Evolutionary conservation across 441 rosid genomes (phyloP), one percentile per base, ranked within the genome.

Genomic region (Heliophila coronopifolia): DNA sequence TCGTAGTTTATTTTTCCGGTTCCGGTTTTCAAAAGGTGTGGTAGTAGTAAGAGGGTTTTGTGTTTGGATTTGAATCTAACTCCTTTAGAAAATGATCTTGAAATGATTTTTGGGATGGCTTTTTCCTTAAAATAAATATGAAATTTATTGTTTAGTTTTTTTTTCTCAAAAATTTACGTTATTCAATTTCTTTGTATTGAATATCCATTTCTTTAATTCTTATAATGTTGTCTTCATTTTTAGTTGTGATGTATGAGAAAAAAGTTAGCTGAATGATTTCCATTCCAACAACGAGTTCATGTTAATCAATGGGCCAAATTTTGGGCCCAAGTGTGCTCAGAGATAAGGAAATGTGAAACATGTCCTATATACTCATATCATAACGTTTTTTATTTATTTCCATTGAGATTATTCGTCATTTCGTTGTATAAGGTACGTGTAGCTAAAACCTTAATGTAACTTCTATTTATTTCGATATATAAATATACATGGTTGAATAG

Each of bases 1-100:
- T 16, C 42, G n/a, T n/a, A n/a, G 34, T 18, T 44, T 6, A 26
- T 65, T 4, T 13, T 39, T 58, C 37, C 61, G 7, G 24, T 25
- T 18, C 94, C 94, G 0, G 65, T 5, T 56, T 73, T 81, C 56
- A 86, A 84, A 84, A 84, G 58, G 89, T 81, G 65, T 27, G 70
- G 53, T 9, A 67, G 49, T n/a, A 76, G 72, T 15, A 83, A 80
- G 50, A 72, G 85, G 47, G 75, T 65, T 30, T 18, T 63, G 64
- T 58, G 76, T 58, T 45, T 84, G 76, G 95, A 90, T 68, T 64
- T 90, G 74, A 80, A 71, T 69, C 63, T 82, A 66, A 58, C 68
- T 13, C 86, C 84, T 0, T 42, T 45, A 13, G 93, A 77, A 61
- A 73, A 72, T 30, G 83, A 89, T 72, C 71, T 84, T 58, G 77